phyloP scores from a whole-genome alignment of 2,329 filamentous ascomycete species.

The Fusarium mundagurra region DNA sequence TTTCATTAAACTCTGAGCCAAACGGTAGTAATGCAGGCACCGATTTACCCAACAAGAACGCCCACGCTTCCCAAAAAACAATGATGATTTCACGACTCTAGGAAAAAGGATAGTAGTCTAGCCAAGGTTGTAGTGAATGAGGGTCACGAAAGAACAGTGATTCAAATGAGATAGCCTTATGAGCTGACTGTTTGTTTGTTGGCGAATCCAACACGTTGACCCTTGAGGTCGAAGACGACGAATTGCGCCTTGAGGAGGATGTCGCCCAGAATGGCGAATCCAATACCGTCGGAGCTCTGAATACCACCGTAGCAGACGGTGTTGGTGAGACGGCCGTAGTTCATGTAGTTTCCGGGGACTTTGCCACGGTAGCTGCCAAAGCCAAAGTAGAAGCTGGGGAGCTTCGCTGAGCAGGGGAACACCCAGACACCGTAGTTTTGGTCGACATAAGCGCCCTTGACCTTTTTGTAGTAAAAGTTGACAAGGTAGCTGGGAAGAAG shows the following conservation, averaged over 20 bases:
- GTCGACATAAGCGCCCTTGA: constrained; percentile 61
- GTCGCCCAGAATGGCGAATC: constrained; percentile 54
- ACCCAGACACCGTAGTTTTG: constrained; percentile 62
- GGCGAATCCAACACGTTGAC: constrained; percentile 50
- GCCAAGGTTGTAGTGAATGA: neutral
- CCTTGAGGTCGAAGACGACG: constrained; percentile 53
- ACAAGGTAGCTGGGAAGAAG: constrained; percentile 65
- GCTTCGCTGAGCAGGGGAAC: constrained; percentile 62
- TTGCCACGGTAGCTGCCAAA: constrained; percentile 48
- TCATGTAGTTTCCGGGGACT: constrained; percentile 52
- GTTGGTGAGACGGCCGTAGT: constrained; percentile 45
- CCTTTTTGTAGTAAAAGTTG: constrained; percentile 67
- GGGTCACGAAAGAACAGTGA: neutral
- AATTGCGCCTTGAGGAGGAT: constrained; percentile 57
- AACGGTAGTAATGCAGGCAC: constrained; percentile 9
- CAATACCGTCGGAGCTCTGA: constrained; percentile 49
- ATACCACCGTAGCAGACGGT: constrained; percentile 50
- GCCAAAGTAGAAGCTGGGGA: constrained; percentile 57
- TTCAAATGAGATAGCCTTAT: neutral
- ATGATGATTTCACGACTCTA: neutral
- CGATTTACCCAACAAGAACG: constrained; percentile 18
- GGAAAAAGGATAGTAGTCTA: neutral
- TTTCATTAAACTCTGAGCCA: constrained; percentile 27
- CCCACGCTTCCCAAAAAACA: constrained; percentile 30
- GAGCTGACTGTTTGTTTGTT: constrained; percentile 46